Base-by-base conservation (phyloP, 345 rosid genomes). In the Adansonia digitata region DNA sequence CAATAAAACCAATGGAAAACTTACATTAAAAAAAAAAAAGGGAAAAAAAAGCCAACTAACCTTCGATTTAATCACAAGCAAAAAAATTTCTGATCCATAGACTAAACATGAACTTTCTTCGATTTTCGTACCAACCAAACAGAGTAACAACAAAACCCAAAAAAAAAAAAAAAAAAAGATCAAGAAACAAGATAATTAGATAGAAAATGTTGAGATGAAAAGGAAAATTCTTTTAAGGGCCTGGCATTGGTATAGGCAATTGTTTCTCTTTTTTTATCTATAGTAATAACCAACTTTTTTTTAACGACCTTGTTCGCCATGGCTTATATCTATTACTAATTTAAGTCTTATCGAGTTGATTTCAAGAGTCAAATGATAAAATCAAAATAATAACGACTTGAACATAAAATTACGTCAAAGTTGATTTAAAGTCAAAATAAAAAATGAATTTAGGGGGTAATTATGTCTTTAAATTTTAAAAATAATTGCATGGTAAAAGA, bases 211-310 rank as follows among this genome's bases (percentile, higher is more conserved):
- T 43, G 52, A n/a, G 52, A 39, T 40, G 73, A 11, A 70, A 24
- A 75, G 57, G 61, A 52, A 49, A 26, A 1, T 13, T n/a, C 6
- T 31, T 73, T n/a, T 1, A 42, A 18, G 85, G 63, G 83, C 20
- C 2, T 39, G 29, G 78, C 83, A 71, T 72, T 27, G 43, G 59
- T 52, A 18, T 79, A 78, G 87, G 80, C 81, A 55, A 13, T 48
- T 76, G 9, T 80, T 67, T 68, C 77, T 80, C 77, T 49, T 9
- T 11, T 31, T 69, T 48, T 69, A 31, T 27, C 59, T 69, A 49
- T 49, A 17, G 17, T 31, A 69, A 49, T 69, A 69, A 69, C 15
- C 11, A 34, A 69, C 27, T 69, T 11, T 48, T n/a, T n/a, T n/a
- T 2, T 43, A 66, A 43, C 31, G 2, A 45, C n/a, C 17, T 66